A percentile compares a stretch with the other conserved stretches of the same genome.
These are phyloP conservation scores for Pseudocercospora cruenta DNA, from an alignment of 2,329 filamentous ascomycete genomes.

Conservation along the genomic window DNA sequence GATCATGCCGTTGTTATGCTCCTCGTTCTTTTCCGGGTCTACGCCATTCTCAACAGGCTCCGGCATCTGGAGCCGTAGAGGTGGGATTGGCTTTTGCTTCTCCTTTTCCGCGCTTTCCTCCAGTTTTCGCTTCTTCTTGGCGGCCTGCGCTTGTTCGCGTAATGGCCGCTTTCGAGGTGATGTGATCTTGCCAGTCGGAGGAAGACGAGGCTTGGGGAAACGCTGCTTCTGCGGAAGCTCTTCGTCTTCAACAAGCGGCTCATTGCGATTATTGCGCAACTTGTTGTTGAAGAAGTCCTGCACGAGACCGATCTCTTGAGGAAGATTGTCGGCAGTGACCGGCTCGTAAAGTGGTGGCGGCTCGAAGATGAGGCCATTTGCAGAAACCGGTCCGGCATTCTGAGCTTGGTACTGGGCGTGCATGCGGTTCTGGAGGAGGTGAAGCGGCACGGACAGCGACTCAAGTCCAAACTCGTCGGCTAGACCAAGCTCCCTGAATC, in stretches of 20 bases:
- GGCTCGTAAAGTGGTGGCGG: conserved; percentile 72
- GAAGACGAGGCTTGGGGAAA: conserved; percentile 61
- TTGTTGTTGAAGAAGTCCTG: conserved; percentile 91
- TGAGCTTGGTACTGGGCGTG: conserved; percentile 83
- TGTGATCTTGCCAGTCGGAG: conserved; percentile 83
- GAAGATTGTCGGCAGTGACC: conserved; percentile 76
- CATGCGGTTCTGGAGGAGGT: conserved; percentile 89
- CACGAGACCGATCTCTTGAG: conserved; percentile 81
- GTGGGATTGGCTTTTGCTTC: conserved; percentile 55
- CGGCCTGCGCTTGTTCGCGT: conserved; percentile 78
- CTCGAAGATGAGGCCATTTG: conserved; percentile 66
- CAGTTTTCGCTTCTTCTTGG: conserved; percentile 83
- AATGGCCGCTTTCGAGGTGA: conserved; percentile 81
- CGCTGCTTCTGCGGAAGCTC: conserved; percentile 92
- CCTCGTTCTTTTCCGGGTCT: conserved; percentile 66
- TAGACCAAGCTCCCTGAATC: conserved; percentile 91
- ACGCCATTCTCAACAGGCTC: conserved; percentile 49
- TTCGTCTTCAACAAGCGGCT: conserved; percentile 88
- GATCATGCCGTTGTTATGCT: conserved; percentile 75
- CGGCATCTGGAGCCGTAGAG: conserved; percentile 51
- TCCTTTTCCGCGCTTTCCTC: conserved; percentile 49
- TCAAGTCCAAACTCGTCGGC: conserved; percentile 88
- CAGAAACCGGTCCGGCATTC: conserved; percentile 63
- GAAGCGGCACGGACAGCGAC: conserved; percentile 86
- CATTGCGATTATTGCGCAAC: conserved; percentile 78